phyloP scores from a whole-genome alignment of 2,329 filamentous ascomycete genomes.

The Lecanicillium sp. region DNA sequence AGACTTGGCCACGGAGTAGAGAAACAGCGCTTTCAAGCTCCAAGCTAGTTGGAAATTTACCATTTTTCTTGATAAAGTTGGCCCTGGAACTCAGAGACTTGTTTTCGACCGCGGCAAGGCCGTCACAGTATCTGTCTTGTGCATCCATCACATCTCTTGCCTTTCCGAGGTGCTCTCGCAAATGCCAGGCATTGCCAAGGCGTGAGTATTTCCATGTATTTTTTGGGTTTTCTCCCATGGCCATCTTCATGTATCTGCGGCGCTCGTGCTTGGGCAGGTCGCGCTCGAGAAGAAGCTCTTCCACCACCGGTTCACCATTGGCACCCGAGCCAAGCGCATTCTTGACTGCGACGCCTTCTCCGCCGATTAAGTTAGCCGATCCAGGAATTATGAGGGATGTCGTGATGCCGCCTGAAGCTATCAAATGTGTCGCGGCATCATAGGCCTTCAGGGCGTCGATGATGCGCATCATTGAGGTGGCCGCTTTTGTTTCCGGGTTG shows the following conservation, averaged over 20 bases:
- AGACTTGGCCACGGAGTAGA: constrained; percentile 35
- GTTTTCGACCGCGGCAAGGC: neutral
- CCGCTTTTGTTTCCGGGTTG: constrained; percentile 24
- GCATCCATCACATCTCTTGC: constrained; percentile 30
- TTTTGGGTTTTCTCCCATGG: constrained; percentile 41
- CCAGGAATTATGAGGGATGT: constrained; percentile 40
- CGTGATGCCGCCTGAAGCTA: constrained; percentile 39
- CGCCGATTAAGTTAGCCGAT: constrained; percentile 39
- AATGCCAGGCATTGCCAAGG: constrained; percentile 34
- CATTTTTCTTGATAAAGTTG: constrained; percentile 20
- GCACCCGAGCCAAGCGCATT: constrained; percentile 30
- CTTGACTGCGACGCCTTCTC: constrained; percentile 37
- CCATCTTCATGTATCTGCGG: constrained; percentile 39
- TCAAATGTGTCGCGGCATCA: constrained; percentile 30
- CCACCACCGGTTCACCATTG: constrained; percentile 32
- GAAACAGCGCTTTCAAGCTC: constrained; percentile 35
- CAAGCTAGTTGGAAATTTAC: constrained; percentile 27
- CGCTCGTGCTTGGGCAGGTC: constrained; percentile 28
- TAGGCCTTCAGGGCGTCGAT: constrained; percentile 32
- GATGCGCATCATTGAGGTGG: constrained; percentile 32
- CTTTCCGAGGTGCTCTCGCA: constrained; percentile 33
- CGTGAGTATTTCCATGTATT: constrained; percentile 31
- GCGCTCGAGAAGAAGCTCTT: constrained; percentile 36
- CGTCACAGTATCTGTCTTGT: constrained; percentile 28
- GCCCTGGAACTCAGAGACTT: neutral